phyloP scores from a whole-genome alignment of 1,139 yeast genomes.

The Geotrichum klebahnii region DNA sequence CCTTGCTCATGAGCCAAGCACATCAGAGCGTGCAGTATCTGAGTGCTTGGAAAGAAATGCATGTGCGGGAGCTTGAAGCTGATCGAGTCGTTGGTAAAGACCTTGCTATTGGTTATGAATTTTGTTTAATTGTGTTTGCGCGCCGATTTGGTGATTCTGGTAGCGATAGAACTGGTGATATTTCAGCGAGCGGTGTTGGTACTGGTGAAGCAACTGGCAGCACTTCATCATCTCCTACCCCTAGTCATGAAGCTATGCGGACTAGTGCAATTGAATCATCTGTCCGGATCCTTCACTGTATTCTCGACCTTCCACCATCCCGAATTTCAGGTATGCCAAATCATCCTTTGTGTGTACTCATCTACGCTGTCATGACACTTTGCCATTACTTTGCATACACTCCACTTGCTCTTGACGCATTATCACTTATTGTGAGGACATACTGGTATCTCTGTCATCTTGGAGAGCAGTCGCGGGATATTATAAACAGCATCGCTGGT shows the following conservation, averaged over 20 bases:
- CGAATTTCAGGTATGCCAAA: conserved; percentile 51
- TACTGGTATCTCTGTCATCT: conserved; percentile 55
- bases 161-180: not conserved
- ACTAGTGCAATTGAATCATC: conserved; percentile 35
- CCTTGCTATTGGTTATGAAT: conserved; percentile 4
- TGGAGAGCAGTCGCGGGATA: conserved; percentile 52
- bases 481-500: conserved; percentile 53
- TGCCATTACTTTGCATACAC: conserved; percentile 43
- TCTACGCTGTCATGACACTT: conserved; percentile 50
- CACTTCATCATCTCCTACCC: not conserved
- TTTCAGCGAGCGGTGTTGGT: too few relatives aligned
- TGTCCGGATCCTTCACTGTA: conserved; percentile 43
- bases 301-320: conserved; percentile 44
- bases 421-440: conserved; percentile 47
- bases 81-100: not conserved
- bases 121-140: conserved; percentile 6
- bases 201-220: not conserved
- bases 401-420: conserved; percentile 20
- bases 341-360: conserved; percentile 47
- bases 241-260: conserved; percentile 1
- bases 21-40: not conserved
- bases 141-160: not conserved
- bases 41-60: conserved; percentile 13
- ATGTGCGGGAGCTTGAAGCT: not conserved
- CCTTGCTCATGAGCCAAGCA: conserved; percentile 12